Base-by-base conservation (phyloP, 768 basidiomycete genomes). In the Tricholoma flavovirens region DNA sequence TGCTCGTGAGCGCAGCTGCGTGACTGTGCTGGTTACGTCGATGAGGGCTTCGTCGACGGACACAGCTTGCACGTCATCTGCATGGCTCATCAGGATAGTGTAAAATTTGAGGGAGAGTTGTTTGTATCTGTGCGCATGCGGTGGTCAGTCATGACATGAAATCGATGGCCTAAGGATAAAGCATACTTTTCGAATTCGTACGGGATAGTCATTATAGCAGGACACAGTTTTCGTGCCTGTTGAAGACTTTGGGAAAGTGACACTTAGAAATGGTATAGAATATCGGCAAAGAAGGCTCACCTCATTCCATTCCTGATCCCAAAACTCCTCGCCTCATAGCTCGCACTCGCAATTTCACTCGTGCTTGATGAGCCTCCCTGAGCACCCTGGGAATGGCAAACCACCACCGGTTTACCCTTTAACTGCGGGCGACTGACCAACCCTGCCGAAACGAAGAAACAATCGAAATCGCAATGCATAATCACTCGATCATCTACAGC, bases 241-340 rank as follows among this genome's bases (percentile, higher is more conserved):
- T 58, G 57, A 14, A 58, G 42, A 49, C 57, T 58, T 17, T 14
- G 10, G 19, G n/a, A 19, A 38, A 35, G 17, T 42, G 33, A 17
- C 15, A 49, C 24, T 5, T 26, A 14, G 43, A 51, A 48, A 42
- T 21, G 11, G 11, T 9, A 61, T 56, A 51, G 14, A 1, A 15
- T 36, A 30, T 17, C 5, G 40, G 33, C 46, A 1, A 14, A 2
- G 49, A 21, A 24, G 21, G 56, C 80, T 49, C 56, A 89, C 94
- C 89, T 94, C 94, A 98, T 98, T 2, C 96, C 96, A 59, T 94
- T 93, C 74, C 83, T 86, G 50, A 99, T 82, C 0, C 96, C 96
- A 66, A 86, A 90, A 30, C 75, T 76, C 48, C 97, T 77, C 0
- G 97, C 95, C 65, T 98, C 95, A 63, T 99, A 99, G 66, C 92